Conservation (phyloP, 192 early-diverging fungal species). For the Dissophora ornata region DNA sequence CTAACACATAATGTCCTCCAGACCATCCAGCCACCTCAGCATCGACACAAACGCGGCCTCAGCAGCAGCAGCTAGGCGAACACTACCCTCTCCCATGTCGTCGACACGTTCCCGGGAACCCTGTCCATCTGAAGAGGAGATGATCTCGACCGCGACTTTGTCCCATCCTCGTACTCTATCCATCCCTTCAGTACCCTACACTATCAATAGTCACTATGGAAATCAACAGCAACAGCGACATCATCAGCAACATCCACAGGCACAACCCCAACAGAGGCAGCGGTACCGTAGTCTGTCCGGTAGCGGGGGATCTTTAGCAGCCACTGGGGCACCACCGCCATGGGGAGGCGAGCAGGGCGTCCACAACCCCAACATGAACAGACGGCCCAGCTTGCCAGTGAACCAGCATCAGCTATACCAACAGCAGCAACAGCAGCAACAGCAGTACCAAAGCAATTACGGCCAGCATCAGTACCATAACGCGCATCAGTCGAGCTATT, state of each 20-base stretch:
- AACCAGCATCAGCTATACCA: slow-evolving; percentile 23
- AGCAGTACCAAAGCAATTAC: slow-evolving; percentile 9
- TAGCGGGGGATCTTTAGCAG: slow-evolving; percentile 2
- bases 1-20: slow-evolving; percentile 8
- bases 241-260: not conserved
- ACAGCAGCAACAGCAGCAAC: slow-evolving; percentile 9
- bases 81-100: slow-evolving; percentile 40
- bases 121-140: slow-evolving; percentile 32
- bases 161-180: no score
- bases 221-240: slow-evolving; percentile 22
- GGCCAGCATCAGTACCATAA: slow-evolving; percentile 23
- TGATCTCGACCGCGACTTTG: slow-evolving; percentile 32
- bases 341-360: slow-evolving; percentile 22
- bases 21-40: slow-evolving; percentile 30
- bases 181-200: slow-evolving; percentile 27
- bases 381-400: slow-evolving; percentile 32
- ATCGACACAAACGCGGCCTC: slow-evolving; percentile 27
- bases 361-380: slow-evolving; percentile 16
- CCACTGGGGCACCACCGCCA: not conserved
- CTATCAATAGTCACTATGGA: slow-evolving; percentile 20
- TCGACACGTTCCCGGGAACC: slow-evolving; percentile 9
- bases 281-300: slow-evolving; percentile 32
- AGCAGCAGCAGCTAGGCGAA: slow-evolving; percentile 18
- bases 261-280: slow-evolving; percentile 16
- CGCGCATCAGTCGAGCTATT: slow-evolving; percentile 23